These are phyloP conservation scores for Aspergillus fructus DNA, from an alignment of 2,329 filamentous ascomycete species.

Conservation along the genomic window DNA sequence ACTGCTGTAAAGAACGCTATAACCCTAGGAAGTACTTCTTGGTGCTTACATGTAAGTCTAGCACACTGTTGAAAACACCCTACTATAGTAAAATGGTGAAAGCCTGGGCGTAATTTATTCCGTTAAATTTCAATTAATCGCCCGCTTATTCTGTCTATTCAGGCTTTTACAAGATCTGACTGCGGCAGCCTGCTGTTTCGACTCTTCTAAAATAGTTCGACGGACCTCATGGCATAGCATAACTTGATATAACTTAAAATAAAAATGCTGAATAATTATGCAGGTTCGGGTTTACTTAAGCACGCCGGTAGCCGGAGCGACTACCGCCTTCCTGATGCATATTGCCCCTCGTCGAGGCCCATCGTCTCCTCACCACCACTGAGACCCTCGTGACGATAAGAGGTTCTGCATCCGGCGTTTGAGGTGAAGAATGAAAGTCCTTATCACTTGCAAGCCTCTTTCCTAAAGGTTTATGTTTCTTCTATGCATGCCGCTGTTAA, in stretches of 20 bases:
- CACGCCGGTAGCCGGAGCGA: background rate
- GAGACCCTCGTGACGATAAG: background rate
- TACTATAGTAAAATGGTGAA: too few relatives aligned
- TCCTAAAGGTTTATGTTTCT: background rate
- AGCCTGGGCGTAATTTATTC: too few relatives aligned
- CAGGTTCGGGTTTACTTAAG: background rate
- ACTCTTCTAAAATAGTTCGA: too few relatives aligned
- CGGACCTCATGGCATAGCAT: too few relatives aligned
- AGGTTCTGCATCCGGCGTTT: background rate
- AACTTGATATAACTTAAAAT: background rate
- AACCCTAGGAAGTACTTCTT: too few relatives aligned
- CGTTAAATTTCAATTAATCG: too few relatives aligned
- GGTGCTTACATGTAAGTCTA: too few relatives aligned
- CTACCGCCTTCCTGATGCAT: background rate
- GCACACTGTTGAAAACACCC: too few relatives aligned
- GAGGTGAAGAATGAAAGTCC: background rate
- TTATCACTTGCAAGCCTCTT: background rate
- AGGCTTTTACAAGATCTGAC: too few relatives aligned
- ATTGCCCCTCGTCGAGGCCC: background rate
- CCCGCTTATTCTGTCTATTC: too few relatives aligned
- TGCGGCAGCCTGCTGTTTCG: too few relatives aligned
- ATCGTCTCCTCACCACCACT: background rate
- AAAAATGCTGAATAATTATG: background rate
- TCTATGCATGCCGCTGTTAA: background rate
- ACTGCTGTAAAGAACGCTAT: too few relatives aligned